These are phyloP conservation scores for Thraustotheca clavata DNA, from an alignment of 352 stramenopile genomes.

Conservation along the genomic window DNA sequence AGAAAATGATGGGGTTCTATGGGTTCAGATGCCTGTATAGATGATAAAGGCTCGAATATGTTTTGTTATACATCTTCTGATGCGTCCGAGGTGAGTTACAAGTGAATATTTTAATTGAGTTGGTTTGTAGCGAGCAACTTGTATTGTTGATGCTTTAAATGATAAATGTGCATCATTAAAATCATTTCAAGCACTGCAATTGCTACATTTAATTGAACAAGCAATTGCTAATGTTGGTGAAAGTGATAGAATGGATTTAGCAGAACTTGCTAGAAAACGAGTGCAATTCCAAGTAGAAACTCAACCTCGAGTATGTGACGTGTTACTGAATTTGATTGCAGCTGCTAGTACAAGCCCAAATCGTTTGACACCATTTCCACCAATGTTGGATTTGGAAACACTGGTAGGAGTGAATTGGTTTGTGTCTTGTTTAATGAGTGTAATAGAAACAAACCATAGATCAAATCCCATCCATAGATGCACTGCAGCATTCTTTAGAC, in stretches of 20 bases:
- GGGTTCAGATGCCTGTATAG: neutral
- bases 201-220: neutral
- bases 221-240: neutral
- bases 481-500: neutral
- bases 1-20: neutral
- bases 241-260: neutral
- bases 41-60: neutral
- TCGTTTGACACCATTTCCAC: neutral
- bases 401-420: neutral
- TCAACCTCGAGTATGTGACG: neutral
- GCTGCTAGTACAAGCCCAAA: conserved; percentile 8
- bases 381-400: neutral
- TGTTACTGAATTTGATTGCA: conserved; percentile 7
- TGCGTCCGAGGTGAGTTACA: neutral
- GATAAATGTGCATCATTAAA: neutral
- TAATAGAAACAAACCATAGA: neutral
- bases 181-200: neutral
- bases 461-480: neutral
- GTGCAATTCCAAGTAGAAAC: neutral
- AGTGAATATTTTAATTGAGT: too few species aligned
- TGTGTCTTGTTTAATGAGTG: neutral
- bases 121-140: neutral
- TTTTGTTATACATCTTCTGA: neutral
- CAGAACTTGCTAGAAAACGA: too few species aligned
- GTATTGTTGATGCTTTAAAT: neutral